Percentiles rank a stretch among this genome's conserved stretches.
Conservation (phyloP, 2,329 filamentous ascomycete species). For the Zymoseptoria ardabiliae region DNA sequence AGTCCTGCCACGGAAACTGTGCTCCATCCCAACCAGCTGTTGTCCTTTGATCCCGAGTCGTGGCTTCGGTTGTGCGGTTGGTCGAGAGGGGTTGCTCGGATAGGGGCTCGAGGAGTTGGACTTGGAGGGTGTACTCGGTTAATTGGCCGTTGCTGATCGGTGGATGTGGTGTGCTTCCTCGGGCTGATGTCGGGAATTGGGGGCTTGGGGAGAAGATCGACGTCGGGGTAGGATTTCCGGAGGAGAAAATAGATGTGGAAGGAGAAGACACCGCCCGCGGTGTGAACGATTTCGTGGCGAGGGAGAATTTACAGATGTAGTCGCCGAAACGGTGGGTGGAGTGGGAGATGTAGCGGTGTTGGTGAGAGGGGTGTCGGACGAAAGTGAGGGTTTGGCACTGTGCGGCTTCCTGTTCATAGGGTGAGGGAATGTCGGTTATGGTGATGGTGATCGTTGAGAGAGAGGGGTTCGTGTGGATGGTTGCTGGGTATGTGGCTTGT, state of each 20-base stretch:
- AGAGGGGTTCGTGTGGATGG: conserved; percentile 38
- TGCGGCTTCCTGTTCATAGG: conserved; percentile 8
- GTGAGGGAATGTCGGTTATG: conserved; percentile 22
- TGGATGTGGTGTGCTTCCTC: conserved; percentile 35
- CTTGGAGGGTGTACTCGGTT: conserved; percentile 40
- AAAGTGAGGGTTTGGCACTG: conserved; percentile 29
- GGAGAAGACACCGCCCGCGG: conserved; percentile 20
- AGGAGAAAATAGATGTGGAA: conserved; percentile 29
- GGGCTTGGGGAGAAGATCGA: conserved; percentile 31
- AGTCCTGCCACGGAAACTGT: conserved; percentile 43
- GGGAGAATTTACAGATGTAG: conserved; percentile 41
- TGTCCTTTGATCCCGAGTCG: neutral
- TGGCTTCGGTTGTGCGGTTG: conserved; percentile 26
- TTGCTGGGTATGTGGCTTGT: conserved; percentile 26
- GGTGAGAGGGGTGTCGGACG: conserved; percentile 35
- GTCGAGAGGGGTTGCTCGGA: conserved; percentile 41
- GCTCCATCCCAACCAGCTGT: conserved; percentile 35
- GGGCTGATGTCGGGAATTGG: conserved; percentile 30
- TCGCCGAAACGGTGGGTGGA: conserved; percentile 43
- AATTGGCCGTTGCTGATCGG: conserved; percentile 33
- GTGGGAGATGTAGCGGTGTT: conserved; percentile 39
- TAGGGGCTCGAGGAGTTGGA: conserved; percentile 42
- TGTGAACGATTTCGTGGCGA: conserved; percentile 31
- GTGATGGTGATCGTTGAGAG: conserved; percentile 34
- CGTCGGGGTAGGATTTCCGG: conserved; percentile 33